Evolutionary conservation across 2,329 filamentous ascomycete species (phyloP).

Genomic region (Aspergillus carbonarius): DNA sequence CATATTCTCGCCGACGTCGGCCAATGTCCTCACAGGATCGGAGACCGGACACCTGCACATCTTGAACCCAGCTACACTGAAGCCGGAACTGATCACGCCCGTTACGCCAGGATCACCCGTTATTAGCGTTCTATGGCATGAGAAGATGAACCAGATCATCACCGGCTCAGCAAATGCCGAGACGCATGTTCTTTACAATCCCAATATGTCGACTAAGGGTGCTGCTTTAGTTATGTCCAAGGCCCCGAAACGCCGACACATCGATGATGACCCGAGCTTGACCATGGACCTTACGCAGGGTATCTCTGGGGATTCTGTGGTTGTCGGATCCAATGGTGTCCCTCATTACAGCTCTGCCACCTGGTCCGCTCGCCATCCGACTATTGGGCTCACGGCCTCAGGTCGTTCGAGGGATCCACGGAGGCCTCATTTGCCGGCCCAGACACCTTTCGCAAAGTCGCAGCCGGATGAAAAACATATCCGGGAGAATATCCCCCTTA

Average conservation of each 20-base stretch:
- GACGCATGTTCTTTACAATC: constrained; percentile 87
- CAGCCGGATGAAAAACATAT: constrained; percentile 90
- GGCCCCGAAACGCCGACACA: constrained; percentile 89
- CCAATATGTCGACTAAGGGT: constrained; percentile 74
- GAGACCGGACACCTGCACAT: constrained; percentile 84
- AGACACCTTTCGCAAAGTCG: constrained; percentile 86
- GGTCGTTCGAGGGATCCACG: constrained; percentile 77
- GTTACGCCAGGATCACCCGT: constrained; percentile 83
- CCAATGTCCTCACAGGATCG: constrained; percentile 86
- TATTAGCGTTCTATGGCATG: constrained; percentile 86
- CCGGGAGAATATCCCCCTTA: constrained; percentile 81
- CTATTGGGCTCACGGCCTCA: constrained; percentile 72
- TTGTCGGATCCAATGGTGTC: constrained; percentile 68
- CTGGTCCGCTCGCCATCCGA: constrained; percentile 62
- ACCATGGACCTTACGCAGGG: constrained; percentile 81
- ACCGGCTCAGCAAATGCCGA: constrained; percentile 90
- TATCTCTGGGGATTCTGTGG: constrained; percentile 77
- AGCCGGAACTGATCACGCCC: constrained; percentile 78
- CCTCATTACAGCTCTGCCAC: constrained; percentile 72
- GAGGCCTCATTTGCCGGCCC: constrained; percentile 76
- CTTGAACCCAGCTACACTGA: constrained; percentile 86
- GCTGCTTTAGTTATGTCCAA: constrained; percentile 88
- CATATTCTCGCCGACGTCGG: constrained; percentile 78
- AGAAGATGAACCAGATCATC: constrained; percentile 92
- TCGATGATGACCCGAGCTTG: constrained; percentile 86